phyloP scores from a whole-genome alignment of 2,329 filamentous ascomycete species.

The Trichoderma atrobrunneum region DNA sequence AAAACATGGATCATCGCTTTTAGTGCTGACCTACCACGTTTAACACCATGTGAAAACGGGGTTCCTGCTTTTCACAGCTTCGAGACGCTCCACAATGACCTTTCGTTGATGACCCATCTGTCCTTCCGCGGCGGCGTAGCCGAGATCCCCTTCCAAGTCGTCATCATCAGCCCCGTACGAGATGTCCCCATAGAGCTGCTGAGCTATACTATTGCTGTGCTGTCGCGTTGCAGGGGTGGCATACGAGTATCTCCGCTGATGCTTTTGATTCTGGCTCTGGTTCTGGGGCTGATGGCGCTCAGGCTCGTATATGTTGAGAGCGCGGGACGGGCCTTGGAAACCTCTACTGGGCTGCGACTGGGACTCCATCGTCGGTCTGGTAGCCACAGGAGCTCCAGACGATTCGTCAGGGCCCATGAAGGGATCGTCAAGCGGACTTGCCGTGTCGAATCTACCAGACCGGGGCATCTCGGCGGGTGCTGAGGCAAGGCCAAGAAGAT shows the following conservation, averaged over 20 bases:
- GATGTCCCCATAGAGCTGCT: constrained; percentile 49
- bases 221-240: constrained; percentile 47
- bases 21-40: constrained; percentile 27
- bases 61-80: constrained; percentile 92
- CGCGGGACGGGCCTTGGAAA: constrained; percentile 42
- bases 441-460: constrained; percentile 71
- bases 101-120: constrained; percentile 89
- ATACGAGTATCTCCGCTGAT: constrained; percentile 54
- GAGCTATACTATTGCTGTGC: constrained; percentile 50
- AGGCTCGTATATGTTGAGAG: constrained; percentile 45
- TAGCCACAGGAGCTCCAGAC: constrained; percentile 19
- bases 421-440: constrained; percentile 43
- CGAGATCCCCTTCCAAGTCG: constrained; percentile 86
- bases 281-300: constrained; percentile 37
- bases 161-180: constrained; percentile 54
- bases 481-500: constrained; percentile 67
- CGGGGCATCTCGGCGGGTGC: constrained; percentile 67
- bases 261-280: constrained; percentile 28
- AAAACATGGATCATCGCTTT: neutral
- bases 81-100: constrained; percentile 93
- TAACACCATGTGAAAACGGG: constrained; percentile 98
- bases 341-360: constrained; percentile 29
- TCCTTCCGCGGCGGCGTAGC: constrained; percentile 89
- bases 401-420: constrained; percentile 40
- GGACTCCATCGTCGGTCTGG: neutral